Evolutionary conservation across 2,329 filamentous ascomycete species (phyloP), one percentile per base, ranked within the genome.

Genomic region (Talaromyces sp.): DNA sequence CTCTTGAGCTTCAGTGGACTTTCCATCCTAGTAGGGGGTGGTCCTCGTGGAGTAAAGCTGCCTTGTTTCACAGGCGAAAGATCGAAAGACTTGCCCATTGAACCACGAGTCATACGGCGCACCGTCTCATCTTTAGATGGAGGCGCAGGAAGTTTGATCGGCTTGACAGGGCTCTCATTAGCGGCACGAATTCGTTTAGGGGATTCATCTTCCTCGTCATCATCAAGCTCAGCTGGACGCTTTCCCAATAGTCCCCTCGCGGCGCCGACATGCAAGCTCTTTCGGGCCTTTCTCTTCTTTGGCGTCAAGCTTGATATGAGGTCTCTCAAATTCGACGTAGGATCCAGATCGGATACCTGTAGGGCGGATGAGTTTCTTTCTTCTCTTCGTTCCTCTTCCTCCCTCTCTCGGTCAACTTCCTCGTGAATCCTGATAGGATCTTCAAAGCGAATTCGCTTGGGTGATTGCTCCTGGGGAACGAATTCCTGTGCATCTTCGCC

Each of bases 261-360:
- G 70, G 89, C 90, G 47, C 90, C 90, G 22, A 92, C 86, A 68
- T 90, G 88, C 59, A 93, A 81, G 73, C 90, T 93, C 78, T 93
- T 93, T 47, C 90, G 87, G 14, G 87, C 87, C 6, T 79, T 82
- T 62, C 86, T 88, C 75, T 92, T 91, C 76, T 90, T 91, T 0
- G 91, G 91, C 27, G 90, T 92, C 68, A 94, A 82, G 64, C 87
- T 90, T 67, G 90, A 85, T 66, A 94, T 94, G 86, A 92, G 89
- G 68, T 92, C 89, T 68, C 87, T 90, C 50, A 94, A 78, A 67
- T 87, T 91, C 41, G 88, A 76, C 0, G 89, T 90, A 2, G 81
- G 82, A 68, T 91, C 89, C 56, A 82, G 84, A 39, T 88, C 86
- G 6, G 79, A 81, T 69, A 86, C 84, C 37, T 83, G 81, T 9